Evolutionary conservation across 73 alveolate species (phyloP).

Genomic region (Tetrahymena malaccensis): DNA sequence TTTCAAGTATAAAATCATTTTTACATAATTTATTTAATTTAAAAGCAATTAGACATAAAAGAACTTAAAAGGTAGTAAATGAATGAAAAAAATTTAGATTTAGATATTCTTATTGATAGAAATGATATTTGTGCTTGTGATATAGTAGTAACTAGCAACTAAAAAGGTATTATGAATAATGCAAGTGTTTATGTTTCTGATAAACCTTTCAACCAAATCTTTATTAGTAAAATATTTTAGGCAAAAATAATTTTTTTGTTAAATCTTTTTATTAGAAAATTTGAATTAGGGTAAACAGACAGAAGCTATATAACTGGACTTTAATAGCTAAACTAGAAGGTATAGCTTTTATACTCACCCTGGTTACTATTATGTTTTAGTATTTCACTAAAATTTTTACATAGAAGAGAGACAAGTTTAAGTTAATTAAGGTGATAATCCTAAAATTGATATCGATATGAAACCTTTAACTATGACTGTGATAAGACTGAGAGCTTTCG

Average conservation of each 20-base stretch:
- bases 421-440: background rate
- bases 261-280: background rate
- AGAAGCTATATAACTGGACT: background rate
- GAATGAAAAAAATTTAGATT: background rate
- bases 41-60: background rate
- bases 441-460: background rate
- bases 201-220: background rate
- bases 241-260: no score
- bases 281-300: background rate
- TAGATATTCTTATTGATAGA: background rate
- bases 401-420: background rate
- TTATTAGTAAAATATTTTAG: background rate
- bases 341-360: background rate
- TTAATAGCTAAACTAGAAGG: background rate
- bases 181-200: background rate
- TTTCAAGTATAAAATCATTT: no score
- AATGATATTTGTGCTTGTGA: background rate
- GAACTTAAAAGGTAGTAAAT: background rate
- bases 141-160: background rate
- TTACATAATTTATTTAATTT: no score
- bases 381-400: background rate
- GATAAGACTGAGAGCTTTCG: background rate
- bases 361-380: background rate
- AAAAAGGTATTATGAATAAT: background rate
- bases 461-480: background rate